Evolutionary conservation across 208 protist genomes (phyloP).

Genomic region (Crithidia mellificae): DNA sequence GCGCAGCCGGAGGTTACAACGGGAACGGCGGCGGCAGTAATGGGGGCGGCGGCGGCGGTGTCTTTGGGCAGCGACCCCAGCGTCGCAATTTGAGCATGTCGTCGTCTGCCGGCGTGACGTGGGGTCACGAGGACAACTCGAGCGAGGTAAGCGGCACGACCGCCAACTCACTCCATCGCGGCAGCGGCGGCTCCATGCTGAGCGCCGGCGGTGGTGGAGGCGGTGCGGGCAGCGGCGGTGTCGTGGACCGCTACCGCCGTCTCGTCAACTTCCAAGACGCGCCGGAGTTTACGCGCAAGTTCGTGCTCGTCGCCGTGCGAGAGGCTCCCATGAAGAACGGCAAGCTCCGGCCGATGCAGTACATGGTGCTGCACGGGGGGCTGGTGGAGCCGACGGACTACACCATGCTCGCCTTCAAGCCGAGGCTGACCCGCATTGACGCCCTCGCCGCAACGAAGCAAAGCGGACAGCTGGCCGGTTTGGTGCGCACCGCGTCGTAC

Average conservation of each 20-base stretch:
- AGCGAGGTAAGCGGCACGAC: conserved; percentile 2
- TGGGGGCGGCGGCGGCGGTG: conserved; percentile 1
- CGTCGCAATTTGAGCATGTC: conserved; percentile 8
- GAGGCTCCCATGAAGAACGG: conserved; percentile 23
- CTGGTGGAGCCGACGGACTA: conserved; percentile 60
- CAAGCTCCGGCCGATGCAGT: conserved; percentile 42
- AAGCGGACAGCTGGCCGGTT: conserved; percentile 7
- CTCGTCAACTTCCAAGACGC: conserved; percentile 60
- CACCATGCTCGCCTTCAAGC: conserved; percentile 77
- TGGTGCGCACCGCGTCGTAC: conserved; percentile 13
- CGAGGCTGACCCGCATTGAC: conserved; percentile 33
- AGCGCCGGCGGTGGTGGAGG: not conserved
- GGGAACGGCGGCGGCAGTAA: not conserved
- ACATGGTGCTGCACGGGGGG: conserved; percentile 83
- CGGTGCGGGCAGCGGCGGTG: too few relatives aligned
- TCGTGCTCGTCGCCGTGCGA: conserved; percentile 56
- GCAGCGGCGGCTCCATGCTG: not conserved
- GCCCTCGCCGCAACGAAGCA: conserved; percentile 11
- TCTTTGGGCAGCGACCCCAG: conserved; percentile 12
- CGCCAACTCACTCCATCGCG: not conserved
- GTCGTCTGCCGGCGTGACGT: conserved; percentile 4
- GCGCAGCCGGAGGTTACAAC: not conserved
- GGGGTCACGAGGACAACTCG: not conserved
- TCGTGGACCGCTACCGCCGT: conserved; percentile 22
- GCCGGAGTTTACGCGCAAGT: conserved; percentile 81